Evolutionary conservation across 2,329 filamentous ascomycete species (phyloP), one percentile per base, ranked within the genome.

Genomic region (Xylaria sp.): DNA sequence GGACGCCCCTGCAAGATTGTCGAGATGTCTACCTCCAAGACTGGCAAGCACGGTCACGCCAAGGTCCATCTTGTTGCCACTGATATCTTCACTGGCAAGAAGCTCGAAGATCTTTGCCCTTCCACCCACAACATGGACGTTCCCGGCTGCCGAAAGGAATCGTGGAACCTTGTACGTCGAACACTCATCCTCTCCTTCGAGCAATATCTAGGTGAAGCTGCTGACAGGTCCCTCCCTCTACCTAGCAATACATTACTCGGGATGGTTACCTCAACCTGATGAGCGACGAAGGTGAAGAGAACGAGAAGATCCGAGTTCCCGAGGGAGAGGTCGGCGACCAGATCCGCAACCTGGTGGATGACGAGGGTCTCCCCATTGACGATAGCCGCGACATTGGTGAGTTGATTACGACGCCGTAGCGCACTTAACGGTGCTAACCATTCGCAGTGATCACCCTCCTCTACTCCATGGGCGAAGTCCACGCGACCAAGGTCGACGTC

Each of bases 11-110:
- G 96, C 94, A 99, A 98, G 93, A 99, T 99, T 80, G 93, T 98
- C 85, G 96, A 99, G 82, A 99, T 99, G 97, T 97, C 94, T 78
- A 99, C 96, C 88, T 99, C 96, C 85, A 99, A 99, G 94, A 99
- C 96, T 78, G 96, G 96, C 87, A 99, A 99, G 94, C 96, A 99
- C 92, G 96, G 96, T 85, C 97, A 99, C 93, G 96, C 96, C 87
- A 99, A 99, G 92, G 96, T 99, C 84, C 95, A 99, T 87, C 88
- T 99, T 80, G 92, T 98, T 81, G 96, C 94, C 82, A 90, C 97
- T 84, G 96, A 99, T 84, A 98, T 99, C 88, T 99, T 99, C 92
- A 99, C 94, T 76, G 89, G 89, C 90, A 99, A 98, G 93, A 99
- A 99, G 91, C 90, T 97, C 77, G 96, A 99, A 89, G 97, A 99